Base-by-base conservation (phyloP, 2,329 filamentous ascomycete species). In the Scedosporium apiospermum region DNA sequence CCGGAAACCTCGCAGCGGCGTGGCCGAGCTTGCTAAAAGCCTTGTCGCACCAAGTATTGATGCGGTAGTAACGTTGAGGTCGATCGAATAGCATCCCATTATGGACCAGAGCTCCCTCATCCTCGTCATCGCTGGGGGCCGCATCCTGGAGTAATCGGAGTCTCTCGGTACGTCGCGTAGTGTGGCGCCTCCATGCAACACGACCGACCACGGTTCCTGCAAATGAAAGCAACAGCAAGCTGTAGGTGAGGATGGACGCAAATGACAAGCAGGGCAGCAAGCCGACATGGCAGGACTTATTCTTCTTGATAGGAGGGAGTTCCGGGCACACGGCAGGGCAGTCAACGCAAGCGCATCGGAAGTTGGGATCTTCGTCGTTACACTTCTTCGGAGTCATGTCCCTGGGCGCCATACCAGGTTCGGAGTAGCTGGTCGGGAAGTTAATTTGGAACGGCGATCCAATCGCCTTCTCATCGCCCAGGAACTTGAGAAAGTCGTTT, bases 391-490 rank as follows among this genome's bases (percentile, higher is more conserved):
- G 84, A 61, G 78, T 84, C 76, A 92, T 88, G 66, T 88, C 78
- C 26, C 58, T 62, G 0, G 91, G 79, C 9, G 81, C 72, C 89
- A 98, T 96, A n/a, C 78, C 80, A 0, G 85, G 81, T 58, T 90
- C 85, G 10, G 80, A 73, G 65, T 87, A 85, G 6, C 82, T 73
- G 9, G 74, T 78, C 9, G 85, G 93, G 69, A 95, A 99, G 78
- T 99, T 96, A 77, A 99, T 97, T 78, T 99, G 95, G 75, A 99
- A 99, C 0, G 95, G 95, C 63, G 93, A 98, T 3, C 96, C 96
- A 23, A 93, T 82, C 2, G 88, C 81, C 73, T 96, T 96, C 79
- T 96, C 93, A 73, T 96, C 88, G 16, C 95, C 95, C 41, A 99
- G 77, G 69, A 98, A 99, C 70, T 93, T 93, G 67, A 99, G 78